Base-by-base conservation (phyloP, 768 basidiomycete species). In the Saitozyma sp. region DNA sequence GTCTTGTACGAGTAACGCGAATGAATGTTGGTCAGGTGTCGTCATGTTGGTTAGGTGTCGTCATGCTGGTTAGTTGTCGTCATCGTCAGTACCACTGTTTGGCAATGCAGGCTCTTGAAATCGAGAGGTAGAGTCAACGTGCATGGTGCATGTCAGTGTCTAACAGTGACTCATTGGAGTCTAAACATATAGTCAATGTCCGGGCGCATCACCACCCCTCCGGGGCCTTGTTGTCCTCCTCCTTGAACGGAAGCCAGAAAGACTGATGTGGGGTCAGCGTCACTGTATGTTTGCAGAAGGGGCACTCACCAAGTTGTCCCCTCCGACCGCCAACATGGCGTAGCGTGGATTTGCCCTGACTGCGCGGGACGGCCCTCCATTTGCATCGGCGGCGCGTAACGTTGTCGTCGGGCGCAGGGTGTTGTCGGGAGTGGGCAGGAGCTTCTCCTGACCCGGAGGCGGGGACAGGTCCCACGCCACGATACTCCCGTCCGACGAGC, bases 301-400 rank as follows among this genome's bases (percentile, higher is more conserved):
- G 54, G 82, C 68, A 80, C 81, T 67, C 67, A 93, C 94, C 82
- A 96, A 76, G 75, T 94, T 91, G 9, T 69, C 66, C 0, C 78
- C 78, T 2, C 67, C 80, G 1, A 70, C 65, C 38, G 67, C 73
- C 83, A 97, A 84, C 92, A 97, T 95, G 39, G 88, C 88, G 63
- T 85, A 84, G 61, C 90, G 85, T 8, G 94, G 93, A 76, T 96
- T 98, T 77, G 94, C 95, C 70, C 83, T 86, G 2, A 96, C 90
- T 62, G 91, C 92, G 74, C 96, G 83, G 20, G 88, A 85, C 39
- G 91, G 88, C 6, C 90, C 90, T 1, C 50, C 6, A 87, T 86
- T 74, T 94, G 91, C 0, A 90, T 91, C 50, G 91, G 90, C 58
- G 55, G 41, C 29, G 29, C 58, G 40, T 54, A 62, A 57, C 7